phyloP scores from a whole-genome alignment of 1,284 basidiomycete genomes.

The Cryptococcus jaspeensis region DNA sequence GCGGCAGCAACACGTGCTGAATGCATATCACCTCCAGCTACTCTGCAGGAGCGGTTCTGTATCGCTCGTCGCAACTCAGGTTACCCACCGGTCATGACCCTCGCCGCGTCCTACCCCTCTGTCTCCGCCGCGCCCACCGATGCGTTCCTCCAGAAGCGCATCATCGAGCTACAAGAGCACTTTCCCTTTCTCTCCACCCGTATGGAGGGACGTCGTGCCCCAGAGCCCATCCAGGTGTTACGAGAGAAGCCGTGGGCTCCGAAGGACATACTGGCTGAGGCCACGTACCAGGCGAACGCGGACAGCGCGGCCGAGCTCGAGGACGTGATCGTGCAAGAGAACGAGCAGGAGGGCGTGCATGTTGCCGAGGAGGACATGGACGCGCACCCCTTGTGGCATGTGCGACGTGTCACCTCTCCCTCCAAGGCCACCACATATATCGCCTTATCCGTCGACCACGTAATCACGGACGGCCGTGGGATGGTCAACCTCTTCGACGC shows the following conservation, averaged over 20 bases:
- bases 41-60: slow-evolving; percentile 35
- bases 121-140: slow-evolving; percentile 18
- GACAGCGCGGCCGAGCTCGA: too few relatives aligned
- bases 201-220: slow-evolving; percentile 12
- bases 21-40: too few relatives aligned
- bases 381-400: slow-evolving; percentile 15
- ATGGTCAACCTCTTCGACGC: slow-evolving; percentile 15
- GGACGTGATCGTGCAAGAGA: too few relatives aligned
- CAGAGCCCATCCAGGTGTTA: slow-evolving; percentile 10
- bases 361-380: slow-evolving; percentile 7
- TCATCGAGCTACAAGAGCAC: slow-evolving; percentile 29
- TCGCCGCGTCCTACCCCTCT: slow-evolving; percentile 24
- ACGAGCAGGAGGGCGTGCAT: too few relatives aligned
- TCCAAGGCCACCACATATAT: slow-evolving; percentile 6
- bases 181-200: slow-evolving; percentile 29
- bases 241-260: slow-evolving; percentile 10
- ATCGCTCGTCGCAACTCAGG: slow-evolving; percentile 29
- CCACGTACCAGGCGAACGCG: too few relatives aligned
- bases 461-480: slow-evolving; percentile 23
- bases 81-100: slow-evolving; percentile 22
- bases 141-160: slow-evolving; percentile 17
- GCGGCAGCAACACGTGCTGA: too few relatives aligned
- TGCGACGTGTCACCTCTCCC: slow-evolving; percentile 3
- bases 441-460: slow-evolving; percentile 7
- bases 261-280: slow-evolving; percentile 19